Conservation (phyloP, 2,329 filamentous ascomycete genomes). For the Lachnellula subtilissima region DNA sequence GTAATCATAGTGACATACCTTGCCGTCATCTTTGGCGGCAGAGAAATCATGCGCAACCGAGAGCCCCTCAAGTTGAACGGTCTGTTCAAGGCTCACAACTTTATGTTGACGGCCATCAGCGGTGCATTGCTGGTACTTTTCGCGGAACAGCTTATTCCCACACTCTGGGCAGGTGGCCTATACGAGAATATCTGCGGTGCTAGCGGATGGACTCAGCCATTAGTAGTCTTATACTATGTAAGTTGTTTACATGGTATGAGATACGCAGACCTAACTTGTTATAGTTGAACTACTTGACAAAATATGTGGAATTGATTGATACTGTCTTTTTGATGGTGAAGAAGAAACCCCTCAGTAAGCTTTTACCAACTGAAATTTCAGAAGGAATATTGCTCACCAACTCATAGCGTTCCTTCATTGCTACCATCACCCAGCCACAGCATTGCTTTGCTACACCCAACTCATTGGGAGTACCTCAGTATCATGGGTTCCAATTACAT, state of each 20-base stretch:
- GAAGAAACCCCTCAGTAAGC: slow-evolving; percentile 29
- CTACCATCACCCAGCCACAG: slow-evolving; percentile 29
- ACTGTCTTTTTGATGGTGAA: slow-evolving; percentile 28
- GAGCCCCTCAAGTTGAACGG: slow-evolving; percentile 21
- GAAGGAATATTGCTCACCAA: not conserved
- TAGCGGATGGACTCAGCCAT: slow-evolving; percentile 88
- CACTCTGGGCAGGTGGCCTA: slow-evolving; percentile 58
- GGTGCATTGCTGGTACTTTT: slow-evolving; percentile 22
- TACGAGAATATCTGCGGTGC: slow-evolving; percentile 82
- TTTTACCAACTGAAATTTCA: not conserved
- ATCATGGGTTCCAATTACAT: slow-evolving; percentile 29
- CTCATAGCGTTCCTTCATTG: slow-evolving; percentile 25
- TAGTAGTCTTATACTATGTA: slow-evolving; percentile 94
- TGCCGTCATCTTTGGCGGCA: slow-evolving; percentile 23
- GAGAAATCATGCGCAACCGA: slow-evolving; percentile 25
- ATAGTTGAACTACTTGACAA: slow-evolving; percentile 27
- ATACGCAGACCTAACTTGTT: slow-evolving; percentile 1
- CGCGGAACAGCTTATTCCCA: slow-evolving; percentile 25
- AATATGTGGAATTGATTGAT: slow-evolving; percentile 29
- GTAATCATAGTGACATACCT: slow-evolving; percentile 22
- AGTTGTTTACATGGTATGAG: slow-evolving; percentile 35
- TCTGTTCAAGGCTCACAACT: slow-evolving; percentile 27
- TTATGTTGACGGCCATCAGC: slow-evolving; percentile 24
- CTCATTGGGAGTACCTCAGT: slow-evolving; percentile 25
- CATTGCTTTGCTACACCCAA: slow-evolving; percentile 27